phyloP scores from a whole-genome alignment of 2,329 filamentous ascomycete genomes.

The Dothidotthia symphoricarpi region DNA sequence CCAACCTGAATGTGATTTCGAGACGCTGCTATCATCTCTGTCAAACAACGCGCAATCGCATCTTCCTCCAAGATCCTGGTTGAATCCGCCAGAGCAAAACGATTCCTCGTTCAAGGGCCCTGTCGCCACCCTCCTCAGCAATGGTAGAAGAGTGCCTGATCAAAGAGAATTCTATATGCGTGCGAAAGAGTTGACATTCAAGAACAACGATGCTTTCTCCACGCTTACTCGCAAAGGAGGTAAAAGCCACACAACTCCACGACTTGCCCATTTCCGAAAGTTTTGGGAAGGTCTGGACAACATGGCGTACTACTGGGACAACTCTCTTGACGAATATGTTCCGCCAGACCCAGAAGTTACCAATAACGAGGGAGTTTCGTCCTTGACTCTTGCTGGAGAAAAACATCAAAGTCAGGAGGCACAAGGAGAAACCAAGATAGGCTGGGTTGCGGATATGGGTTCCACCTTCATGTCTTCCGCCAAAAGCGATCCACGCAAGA shows the following conservation, averaged over 20 bases:
- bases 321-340: constrained; percentile 57
- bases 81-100: constrained; percentile 28
- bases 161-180: constrained; percentile 51
- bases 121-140: constrained; percentile 43
- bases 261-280: constrained; percentile 57
- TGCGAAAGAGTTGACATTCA: constrained; percentile 52
- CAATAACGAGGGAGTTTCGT: constrained; percentile 3
- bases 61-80: constrained; percentile 42
- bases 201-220: constrained; percentile 59
- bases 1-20: constrained; percentile 37
- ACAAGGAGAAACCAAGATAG: constrained; percentile 11
- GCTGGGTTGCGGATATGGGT: constrained; percentile 10
- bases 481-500: constrained; percentile 39
- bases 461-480: constrained; percentile 10
- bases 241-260: constrained; percentile 48
- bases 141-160: constrained; percentile 50
- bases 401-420: constrained; percentile 6
- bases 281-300: constrained; percentile 61
- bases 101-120: constrained; percentile 28
- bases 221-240: constrained; percentile 52
- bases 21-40: constrained; percentile 40
- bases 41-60: constrained; percentile 38
- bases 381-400: constrained; percentile 1
- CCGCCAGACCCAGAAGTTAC: constrained; percentile 23
- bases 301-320: constrained; percentile 63